A percentile compares a stretch with the other conserved stretches of the same genome.
These are phyloP conservation scores for Fusarium caatingaense DNA, from an alignment of 2,329 filamentous ascomycete genomes.

Conservation along the genomic window DNA sequence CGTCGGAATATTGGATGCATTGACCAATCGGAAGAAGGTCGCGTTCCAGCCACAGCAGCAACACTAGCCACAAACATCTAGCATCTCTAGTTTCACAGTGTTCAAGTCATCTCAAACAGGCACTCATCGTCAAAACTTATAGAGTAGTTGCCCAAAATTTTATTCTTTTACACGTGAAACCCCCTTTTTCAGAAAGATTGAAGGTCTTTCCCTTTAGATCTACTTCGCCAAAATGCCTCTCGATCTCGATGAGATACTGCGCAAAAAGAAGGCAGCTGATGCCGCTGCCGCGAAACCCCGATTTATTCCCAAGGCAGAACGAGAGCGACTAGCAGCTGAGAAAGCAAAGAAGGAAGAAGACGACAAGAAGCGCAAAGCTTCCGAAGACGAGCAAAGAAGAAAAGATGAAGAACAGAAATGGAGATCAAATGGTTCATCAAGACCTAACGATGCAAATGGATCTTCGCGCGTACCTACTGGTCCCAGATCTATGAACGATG, in stretches of 20 bases:
- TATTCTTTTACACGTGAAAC: neutral
- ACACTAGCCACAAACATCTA: neutral
- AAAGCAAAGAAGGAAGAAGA: slow-evolving; percentile 78
- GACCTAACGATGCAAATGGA: slow-evolving; percentile 43
- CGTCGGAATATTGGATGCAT: neutral
- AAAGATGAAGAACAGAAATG: slow-evolving; percentile 69
- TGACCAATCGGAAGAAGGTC: neutral
- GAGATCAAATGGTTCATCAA: slow-evolving; percentile 47
- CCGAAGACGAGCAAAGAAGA: slow-evolving; percentile 75
- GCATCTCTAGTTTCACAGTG: neutral
- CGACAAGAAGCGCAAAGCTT: slow-evolving; percentile 61
- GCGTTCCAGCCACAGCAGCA: neutral
- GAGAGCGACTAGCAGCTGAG: slow-evolving; percentile 82
- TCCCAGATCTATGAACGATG: slow-evolving; percentile 71
- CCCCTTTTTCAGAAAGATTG: too few species aligned
- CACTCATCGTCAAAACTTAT: neutral
- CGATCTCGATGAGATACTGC: slow-evolving; percentile 86
- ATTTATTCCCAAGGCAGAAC: slow-evolving; percentile 85
- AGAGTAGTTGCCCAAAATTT: neutral
- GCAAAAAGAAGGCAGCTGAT: slow-evolving; percentile 87
- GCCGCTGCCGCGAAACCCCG: slow-evolving; percentile 88
- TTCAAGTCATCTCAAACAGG: neutral
- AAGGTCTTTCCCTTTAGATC: neutral
- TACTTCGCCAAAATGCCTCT: slow-evolving; percentile 57
- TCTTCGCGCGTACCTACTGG: slow-evolving; percentile 70